Base-by-base conservation (phyloP, 2,329 filamentous ascomycete genomes). In the Cylindrodendrum hubeiense region DNA sequence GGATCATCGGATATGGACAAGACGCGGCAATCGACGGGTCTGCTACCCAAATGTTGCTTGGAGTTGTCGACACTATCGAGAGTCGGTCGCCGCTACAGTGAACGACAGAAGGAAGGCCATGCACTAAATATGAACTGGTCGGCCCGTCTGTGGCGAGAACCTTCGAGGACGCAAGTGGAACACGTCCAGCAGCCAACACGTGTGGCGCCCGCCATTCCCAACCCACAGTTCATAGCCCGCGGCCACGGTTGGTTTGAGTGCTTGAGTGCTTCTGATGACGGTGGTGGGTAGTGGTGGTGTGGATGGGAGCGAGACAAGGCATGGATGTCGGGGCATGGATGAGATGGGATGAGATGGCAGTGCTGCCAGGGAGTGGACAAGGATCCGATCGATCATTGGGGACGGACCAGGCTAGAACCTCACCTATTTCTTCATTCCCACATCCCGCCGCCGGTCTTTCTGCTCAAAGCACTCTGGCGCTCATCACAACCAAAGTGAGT, bases 331-430 rank as follows among this genome's bases (percentile, higher is more conserved):
- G 22, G 37, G 41, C 54, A 56, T 55, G 52, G 65, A 24, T 65
- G 46, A 62, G 47, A 61, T 44, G 57, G 56, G 56, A 60, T 39
- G 53, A 66, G 56, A 58, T 56, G 60, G 51, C 52, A 51, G 43
- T 49, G 59, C 33, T 59, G 17, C 28, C 43, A 62, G 43, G 52
- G 63, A 47, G 49, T 28, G 41, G 41, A 46, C 39, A 67, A 67
- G 60, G 61, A 49, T 64, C 21, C 15, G 55, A 59, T 64, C 61
- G 55, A 59, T 59, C 33, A 59, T 21, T 64, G 47, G 41, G 39
- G 28, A 50, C 26, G 46, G 39, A 44, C 21, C 13, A 19, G 37
- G 44, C 44, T 56, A 19, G 53, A 28, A 39, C 47, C 51, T 51
- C 47, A 53, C 47, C 41, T 43, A 55, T 34, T 30, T 50, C 46